These are phyloP conservation scores for Cyclotella distinguenda DNA, from an alignment of 108 stramenopile species.

Conservation along the genomic window DNA sequence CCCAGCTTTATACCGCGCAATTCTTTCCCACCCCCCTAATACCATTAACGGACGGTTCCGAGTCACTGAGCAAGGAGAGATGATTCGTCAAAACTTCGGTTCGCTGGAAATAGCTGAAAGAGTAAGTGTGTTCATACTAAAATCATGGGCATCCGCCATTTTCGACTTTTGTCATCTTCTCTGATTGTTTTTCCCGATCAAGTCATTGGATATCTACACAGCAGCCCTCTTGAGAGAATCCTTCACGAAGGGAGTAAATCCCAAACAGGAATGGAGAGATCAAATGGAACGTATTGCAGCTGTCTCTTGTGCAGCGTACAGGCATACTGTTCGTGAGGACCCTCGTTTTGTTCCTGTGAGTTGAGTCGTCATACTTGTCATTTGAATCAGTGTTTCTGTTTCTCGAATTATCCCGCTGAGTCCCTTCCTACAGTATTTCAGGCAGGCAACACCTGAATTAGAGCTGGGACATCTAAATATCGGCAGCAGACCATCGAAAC, in stretches of 20 bases:
- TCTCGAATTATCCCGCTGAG: too few species aligned
- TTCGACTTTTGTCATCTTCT: neutral
- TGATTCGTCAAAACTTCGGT: conserved; percentile 98
- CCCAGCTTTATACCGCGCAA: conserved; percentile 85
- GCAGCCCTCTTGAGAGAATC: conserved; percentile 89
- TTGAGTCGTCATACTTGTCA: too few species aligned
- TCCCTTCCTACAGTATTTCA: too few species aligned
- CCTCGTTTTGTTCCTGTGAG: conserved; percentile 93
- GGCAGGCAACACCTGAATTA: conserved; percentile 95
- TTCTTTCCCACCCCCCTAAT: conserved; percentile 91
- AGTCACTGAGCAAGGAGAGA: conserved; percentile 98
- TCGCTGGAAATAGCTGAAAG: conserved; percentile 84
- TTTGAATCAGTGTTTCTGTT: too few species aligned
- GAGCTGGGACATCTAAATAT: conserved; percentile 91
- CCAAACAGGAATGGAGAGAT: conserved; percentile 71
- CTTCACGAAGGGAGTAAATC: conserved; percentile 72
- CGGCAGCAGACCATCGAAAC: conserved; percentile 93
- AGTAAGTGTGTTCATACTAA: neutral
- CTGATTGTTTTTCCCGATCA: neutral
- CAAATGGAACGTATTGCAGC: conserved; percentile 86
- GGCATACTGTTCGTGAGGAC: conserved; percentile 83
- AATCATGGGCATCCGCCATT: neutral
- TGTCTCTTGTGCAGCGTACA: conserved; percentile 79
- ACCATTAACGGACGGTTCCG: conserved; percentile 98
- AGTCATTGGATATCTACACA: conserved; percentile 94